phyloP scores from a whole-genome alignment of 2,329 filamentous ascomycete species.

The Chrysoporthe austroafricana region DNA sequence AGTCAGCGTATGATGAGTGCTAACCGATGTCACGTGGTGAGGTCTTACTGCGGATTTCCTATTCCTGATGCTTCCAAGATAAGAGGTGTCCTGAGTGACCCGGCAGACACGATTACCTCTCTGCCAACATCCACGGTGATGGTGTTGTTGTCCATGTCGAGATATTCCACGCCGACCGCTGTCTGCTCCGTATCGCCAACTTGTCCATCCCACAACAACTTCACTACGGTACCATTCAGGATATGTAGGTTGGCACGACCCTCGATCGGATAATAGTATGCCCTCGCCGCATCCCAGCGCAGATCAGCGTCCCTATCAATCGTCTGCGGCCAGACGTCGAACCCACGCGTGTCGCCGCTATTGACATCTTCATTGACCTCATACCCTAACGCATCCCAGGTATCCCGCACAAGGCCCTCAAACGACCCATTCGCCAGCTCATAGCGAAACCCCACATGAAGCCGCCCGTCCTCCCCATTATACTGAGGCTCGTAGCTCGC shows the following conservation, averaged over 20 bases:
- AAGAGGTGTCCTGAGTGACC: conserved; percentile 54
- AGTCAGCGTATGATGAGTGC: background rate
- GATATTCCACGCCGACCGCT: conserved; percentile 43
- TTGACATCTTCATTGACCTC: conserved; percentile 43
- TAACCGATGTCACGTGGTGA: background rate
- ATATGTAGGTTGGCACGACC: conserved; percentile 44
- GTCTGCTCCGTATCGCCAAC: conserved; percentile 33
- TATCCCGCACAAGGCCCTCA: conserved; percentile 34
- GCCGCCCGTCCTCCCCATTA: conserved; percentile 42
- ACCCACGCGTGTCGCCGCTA: conserved; percentile 44
- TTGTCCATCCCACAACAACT: conserved; percentile 30
- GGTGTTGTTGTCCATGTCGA: conserved; percentile 41
- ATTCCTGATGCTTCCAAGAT: conserved; percentile 59
- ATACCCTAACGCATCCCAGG: conserved; percentile 41
- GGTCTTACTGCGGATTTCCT: conserved; percentile 43
- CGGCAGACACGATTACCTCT: conserved; percentile 53
- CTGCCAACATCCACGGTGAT: conserved; percentile 43
- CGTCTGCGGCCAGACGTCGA: conserved; percentile 44
- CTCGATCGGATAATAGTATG: conserved; percentile 46
- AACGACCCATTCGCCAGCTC: conserved; percentile 41
- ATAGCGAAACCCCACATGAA: conserved; percentile 44
- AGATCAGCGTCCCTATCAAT: conserved; percentile 42
- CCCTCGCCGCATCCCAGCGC: conserved; percentile 47
- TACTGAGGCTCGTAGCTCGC: conserved; percentile 39
- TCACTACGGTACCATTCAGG: conserved; percentile 40